phyloP scores from a whole-genome alignment of 1,139 yeast genomes.

The Casaregolazyma lundiana region DNA sequence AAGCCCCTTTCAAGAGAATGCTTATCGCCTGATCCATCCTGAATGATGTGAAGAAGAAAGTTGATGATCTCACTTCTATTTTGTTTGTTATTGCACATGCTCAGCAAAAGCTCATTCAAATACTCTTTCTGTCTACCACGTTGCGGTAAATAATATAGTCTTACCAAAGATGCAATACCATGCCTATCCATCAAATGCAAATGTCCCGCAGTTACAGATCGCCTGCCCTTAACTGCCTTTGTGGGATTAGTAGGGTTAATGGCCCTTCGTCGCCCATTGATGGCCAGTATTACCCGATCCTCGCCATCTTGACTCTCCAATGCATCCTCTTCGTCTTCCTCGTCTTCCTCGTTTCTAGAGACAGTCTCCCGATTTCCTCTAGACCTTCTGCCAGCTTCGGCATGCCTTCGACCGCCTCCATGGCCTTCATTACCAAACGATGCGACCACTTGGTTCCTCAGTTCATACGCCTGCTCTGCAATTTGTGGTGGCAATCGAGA shows the following conservation, averaged over 20 bases:
- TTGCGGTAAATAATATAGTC: slow-evolving; percentile 72
- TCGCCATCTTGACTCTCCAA: slow-evolving; percentile 9
- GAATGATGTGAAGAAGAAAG: slow-evolving; percentile 60
- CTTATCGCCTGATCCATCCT: slow-evolving; percentile 66
- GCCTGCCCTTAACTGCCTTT: neutral
- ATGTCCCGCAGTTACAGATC: slow-evolving; percentile 6
- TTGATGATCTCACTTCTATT: slow-evolving; percentile 76
- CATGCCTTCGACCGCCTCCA: neutral
- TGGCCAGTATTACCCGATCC: neutral
- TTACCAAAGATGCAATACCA: slow-evolving; percentile 70
- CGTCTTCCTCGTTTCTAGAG: slow-evolving; percentile 17
- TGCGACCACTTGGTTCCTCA: slow-evolving; percentile 25
- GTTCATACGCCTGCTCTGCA: slow-evolving; percentile 32
- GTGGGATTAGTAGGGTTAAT: slow-evolving; percentile 4
- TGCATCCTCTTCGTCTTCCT: slow-evolving; percentile 25
- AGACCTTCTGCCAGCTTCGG: slow-evolving; percentile 9
- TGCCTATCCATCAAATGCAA: slow-evolving; percentile 44
- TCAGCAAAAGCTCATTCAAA: slow-evolving; percentile 62
- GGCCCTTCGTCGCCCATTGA: slow-evolving; percentile 7
- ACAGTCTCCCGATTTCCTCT: slow-evolving; percentile 5
- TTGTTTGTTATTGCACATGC: slow-evolving; percentile 71
- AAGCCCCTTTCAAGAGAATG: slow-evolving; percentile 64
- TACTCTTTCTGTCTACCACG: slow-evolving; percentile 59
- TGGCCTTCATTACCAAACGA: slow-evolving; percentile 16
- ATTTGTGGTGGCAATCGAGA: slow-evolving; percentile 31